These are phyloP conservation scores for Scenedesmus sp. DNA, from an alignment of 163 green algal genomes.

Conservation along the genomic window DNA sequence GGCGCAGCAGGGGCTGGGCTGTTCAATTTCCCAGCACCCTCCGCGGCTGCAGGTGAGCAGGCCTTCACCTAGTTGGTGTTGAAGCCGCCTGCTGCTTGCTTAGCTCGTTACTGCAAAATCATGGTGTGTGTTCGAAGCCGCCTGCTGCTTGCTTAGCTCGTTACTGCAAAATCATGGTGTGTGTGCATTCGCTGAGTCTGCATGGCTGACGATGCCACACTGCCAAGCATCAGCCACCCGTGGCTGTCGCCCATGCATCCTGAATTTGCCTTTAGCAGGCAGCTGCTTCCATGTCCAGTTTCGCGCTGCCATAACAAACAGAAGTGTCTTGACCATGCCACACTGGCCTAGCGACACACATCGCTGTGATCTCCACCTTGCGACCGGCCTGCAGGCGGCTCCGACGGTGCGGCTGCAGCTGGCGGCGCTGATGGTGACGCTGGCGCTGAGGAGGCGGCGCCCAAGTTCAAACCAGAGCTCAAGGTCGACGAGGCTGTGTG, in stretches of 20 bases:
- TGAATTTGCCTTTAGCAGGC: background rate
- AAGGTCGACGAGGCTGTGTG: constrained; percentile 26
- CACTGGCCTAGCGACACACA: background rate
- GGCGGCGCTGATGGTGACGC: background rate
- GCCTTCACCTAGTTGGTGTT: no score
- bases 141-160: no score
- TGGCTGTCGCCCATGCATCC: background rate
- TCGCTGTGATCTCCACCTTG: background rate
- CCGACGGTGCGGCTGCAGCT: background rate
- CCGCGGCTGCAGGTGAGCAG: constrained; percentile 38
- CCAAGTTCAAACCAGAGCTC: constrained; percentile 30
- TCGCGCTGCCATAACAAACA: no score
- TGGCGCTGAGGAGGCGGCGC: background rate
- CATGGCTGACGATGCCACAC: no score
- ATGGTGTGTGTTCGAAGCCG: no score
- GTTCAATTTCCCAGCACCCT: constrained; percentile 40
- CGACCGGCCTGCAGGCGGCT: background rate
- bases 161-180: background rate
- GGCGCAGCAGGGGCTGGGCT: background rate
- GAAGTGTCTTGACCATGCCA: no score
- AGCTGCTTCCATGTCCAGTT: background rate
- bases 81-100: no score
- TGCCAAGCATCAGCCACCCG: no score
- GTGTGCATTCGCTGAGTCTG: no score
- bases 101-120: background rate